Evolutionary conservation across 768 basidiomycete species (phyloP).

Genomic region (Collybiopsis luxurians): DNA sequence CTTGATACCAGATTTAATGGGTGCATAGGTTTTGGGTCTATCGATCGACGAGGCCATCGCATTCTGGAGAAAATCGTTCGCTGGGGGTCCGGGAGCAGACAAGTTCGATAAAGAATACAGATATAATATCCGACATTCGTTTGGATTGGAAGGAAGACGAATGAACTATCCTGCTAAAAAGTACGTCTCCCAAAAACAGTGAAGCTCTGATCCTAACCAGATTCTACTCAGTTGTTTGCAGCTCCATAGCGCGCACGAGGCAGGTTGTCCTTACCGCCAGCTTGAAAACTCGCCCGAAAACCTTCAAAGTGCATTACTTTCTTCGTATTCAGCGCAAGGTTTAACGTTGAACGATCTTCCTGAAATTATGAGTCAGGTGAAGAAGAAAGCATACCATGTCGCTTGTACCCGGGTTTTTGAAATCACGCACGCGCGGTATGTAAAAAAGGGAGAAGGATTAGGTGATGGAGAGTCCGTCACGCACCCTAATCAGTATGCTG

Average conservation of each 20-base stretch:
- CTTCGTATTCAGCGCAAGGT: constrained; percentile 62
- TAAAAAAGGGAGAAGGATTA: constrained; percentile 88
- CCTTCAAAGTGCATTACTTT: constrained; percentile 71
- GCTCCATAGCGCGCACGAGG: constrained; percentile 70
- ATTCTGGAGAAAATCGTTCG: constrained; percentile 93
- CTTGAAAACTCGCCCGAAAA: constrained; percentile 69
- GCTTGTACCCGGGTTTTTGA: constrained; percentile 98
- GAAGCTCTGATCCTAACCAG: constrained; percentile 2
- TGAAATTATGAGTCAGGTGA: constrained; percentile 81
- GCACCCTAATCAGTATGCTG: constrained; percentile 91
- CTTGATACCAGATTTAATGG: constrained; percentile 1
- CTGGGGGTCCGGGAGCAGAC: constrained; percentile 66
- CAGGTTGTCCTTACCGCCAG: constrained; percentile 94
- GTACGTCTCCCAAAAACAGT: constrained; percentile 34
- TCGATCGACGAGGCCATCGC: constrained; percentile 90
- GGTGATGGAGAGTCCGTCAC: constrained; percentile 84
- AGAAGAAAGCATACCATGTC: constrained; percentile 83
- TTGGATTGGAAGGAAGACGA: constrained; percentile 90
- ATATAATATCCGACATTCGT: constrained; percentile 96
- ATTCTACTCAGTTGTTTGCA: constrained; percentile 73
- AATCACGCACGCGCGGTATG: constrained; percentile 73
- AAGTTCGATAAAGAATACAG: constrained; percentile 97
- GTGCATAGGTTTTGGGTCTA: constrained; percentile 79
- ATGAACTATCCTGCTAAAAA: constrained; percentile 93
- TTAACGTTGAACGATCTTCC: constrained; percentile 67